phyloP scores from a whole-genome alignment of 768 basidiomycete genomes.

The Lactarius quietus region DNA sequence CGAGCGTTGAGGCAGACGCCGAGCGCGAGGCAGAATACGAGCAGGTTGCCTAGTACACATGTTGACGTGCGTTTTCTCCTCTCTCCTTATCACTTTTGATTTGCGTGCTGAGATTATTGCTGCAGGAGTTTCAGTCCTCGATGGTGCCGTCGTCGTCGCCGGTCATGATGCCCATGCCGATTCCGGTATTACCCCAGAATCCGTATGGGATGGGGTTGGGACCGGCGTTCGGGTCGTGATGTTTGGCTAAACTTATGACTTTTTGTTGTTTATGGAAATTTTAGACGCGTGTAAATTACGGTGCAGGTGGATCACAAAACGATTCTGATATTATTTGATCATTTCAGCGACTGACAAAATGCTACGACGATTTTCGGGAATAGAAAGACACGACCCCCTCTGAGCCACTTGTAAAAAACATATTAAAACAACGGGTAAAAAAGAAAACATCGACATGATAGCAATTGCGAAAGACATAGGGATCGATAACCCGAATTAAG shows the following conservation, averaged over 20 bases:
- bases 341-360: neutral
- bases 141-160: conserved; percentile 1
- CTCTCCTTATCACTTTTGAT: neutral
- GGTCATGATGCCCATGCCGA: conserved; percentile 13
- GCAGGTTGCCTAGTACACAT: conserved; percentile 82
- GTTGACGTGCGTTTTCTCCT: conserved; percentile 54
- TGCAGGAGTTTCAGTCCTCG: conserved; percentile 20
- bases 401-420: too few relatives aligned
- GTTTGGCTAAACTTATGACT: neutral
- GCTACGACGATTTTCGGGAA: neutral
- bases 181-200: conserved; percentile 13
- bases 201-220: conserved; percentile 22
- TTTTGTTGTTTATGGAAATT: neutral
- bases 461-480: too few relatives aligned
- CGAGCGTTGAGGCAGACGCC: conserved; percentile 66
- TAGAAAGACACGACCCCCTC: too few relatives aligned
- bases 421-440: too few relatives aligned
- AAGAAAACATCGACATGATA: too few relatives aligned
- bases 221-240: conserved; percentile 18
- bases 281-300: neutral
- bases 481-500: too few relatives aligned
- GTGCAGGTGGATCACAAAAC: too few relatives aligned
- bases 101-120: too few relatives aligned
- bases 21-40: conserved; percentile 75
- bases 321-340: neutral